Conservation (phyloP, 2,329 filamentous ascomycete species). For the Fusarium haematococcum region DNA sequence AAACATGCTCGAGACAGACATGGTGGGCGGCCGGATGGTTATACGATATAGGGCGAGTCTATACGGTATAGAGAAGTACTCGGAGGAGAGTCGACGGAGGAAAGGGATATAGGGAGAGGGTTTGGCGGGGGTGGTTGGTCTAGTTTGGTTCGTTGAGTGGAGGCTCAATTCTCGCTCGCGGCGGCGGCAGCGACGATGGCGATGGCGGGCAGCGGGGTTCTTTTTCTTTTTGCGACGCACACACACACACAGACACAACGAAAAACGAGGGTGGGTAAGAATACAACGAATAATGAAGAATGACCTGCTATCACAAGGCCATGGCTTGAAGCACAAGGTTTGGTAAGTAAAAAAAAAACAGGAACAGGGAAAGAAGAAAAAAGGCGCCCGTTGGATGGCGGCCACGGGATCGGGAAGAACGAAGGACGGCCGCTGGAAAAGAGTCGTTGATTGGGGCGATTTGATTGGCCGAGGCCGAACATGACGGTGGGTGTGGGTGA, state of each 20-base stretch:
- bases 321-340: constrained; percentile 7
- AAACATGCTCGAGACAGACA: constrained; percentile 54
- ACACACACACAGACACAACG: background rate
- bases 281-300: background rate
- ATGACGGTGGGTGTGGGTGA: constrained; percentile 22
- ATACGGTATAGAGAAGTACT: constrained; percentile 4
- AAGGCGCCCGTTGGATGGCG: constrained; percentile 13
- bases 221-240: background rate
- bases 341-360: background rate
- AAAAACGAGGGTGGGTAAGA: background rate
- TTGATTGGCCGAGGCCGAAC: constrained; percentile 37
- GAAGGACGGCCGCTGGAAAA: constrained; percentile 27
- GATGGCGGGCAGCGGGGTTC: constrained; percentile 27
- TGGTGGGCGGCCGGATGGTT: constrained; percentile 32
- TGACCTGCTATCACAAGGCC: constrained; percentile 15
- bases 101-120: constrained; percentile 1
- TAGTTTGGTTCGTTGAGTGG: constrained; percentile 10
- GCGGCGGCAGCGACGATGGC: background rate
- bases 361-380: constrained; percentile 16
- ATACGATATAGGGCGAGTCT: constrained; percentile 5
- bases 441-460: constrained; percentile 20
- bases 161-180: constrained; percentile 4
- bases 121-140: constrained; percentile 37
- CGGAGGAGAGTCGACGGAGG: background rate
- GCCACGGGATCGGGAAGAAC: constrained; percentile 26